Evolutionary conservation across 2,329 filamentous ascomycete genomes (phyloP).

Genomic region (Cladosporium cucumerinum): DNA sequence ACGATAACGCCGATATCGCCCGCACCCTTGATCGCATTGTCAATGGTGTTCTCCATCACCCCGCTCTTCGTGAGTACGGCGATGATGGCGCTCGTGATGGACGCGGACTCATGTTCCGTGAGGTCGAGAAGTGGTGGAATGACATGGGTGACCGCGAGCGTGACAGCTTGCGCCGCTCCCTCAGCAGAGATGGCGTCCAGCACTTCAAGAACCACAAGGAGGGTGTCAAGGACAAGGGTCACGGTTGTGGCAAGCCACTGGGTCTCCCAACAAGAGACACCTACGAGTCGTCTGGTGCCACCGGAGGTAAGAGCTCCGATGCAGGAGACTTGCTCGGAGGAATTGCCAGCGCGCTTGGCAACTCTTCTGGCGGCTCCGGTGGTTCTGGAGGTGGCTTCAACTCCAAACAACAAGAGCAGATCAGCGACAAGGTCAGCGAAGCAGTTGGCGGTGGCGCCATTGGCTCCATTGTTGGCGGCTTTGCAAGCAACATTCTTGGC

Average conservation of each 20-base stretch:
- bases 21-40: constrained; percentile 73
- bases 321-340: constrained; percentile 3
- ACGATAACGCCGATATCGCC: constrained; percentile 67
- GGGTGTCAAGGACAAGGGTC: constrained; percentile 76
- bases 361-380: constrained; percentile 9
- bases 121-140: constrained; percentile 80
- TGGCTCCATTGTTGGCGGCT: constrained; percentile 66
- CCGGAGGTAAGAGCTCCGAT: constrained; percentile 30
- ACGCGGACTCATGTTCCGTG: constrained; percentile 72
- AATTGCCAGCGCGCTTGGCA: constrained; percentile 9
- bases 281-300: constrained; percentile 42
- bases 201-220: constrained; percentile 81
- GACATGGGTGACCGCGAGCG: constrained; percentile 60
- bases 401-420: constrained; percentile 27
- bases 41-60: constrained; percentile 80
- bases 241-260: constrained; percentile 78
- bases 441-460: constrained; percentile 63
- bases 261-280: constrained; percentile 65
- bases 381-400: constrained; percentile 43
- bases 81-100: constrained; percentile 70
- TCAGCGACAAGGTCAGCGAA: constrained; percentile 55
- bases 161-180: constrained; percentile 66
- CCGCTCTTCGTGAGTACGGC: constrained; percentile 68
- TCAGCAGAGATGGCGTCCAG: constrained; percentile 74
- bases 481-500: constrained; percentile 57